Base-by-base conservation (phyloP, 2,329 filamentous ascomycete species). In the Fusarium chaquense region DNA sequence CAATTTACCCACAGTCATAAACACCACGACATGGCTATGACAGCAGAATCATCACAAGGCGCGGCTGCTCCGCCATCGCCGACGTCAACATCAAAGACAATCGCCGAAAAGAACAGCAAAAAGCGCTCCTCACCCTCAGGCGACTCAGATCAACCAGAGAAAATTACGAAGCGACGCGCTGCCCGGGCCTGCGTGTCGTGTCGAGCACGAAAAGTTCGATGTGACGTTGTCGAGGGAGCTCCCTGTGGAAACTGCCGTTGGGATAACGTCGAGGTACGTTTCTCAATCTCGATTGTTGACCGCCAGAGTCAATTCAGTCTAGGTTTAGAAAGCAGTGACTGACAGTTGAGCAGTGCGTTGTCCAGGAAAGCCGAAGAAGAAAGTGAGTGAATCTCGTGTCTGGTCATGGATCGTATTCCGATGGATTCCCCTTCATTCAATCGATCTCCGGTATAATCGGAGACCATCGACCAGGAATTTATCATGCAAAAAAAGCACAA, bases 131-230 rank as follows among this genome's bases (percentile, higher is more conserved):
- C 78, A 22, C 71, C 77, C 18, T 72, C 66, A 18, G 73, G 67
- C 58, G 76, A 76, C 32, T 72, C 73, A 10, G 77, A 76, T 22
- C 74, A 74, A 15, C 75, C 80, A 13, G 77, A 81, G 63, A 89
- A 89, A 76, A 76, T 84, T 67, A 87, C 82, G 55, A 98, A 97
- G 82, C 87, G 94, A 76, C 88, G 94, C 76, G 94, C 94, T n/a
- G 93, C 94, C 12, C 92, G 95, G 73, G 94, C 94, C 20, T 98
- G 94, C 79, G 93, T 93, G 67, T 93, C 91, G 74, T 97, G 94
- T 81, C 88, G 94, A 75, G 90, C 92, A 60, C 90, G 94, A 77
- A 98, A 98, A 79, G 94, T 98, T 43, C 89, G 94, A 60, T 98
- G 94, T 83, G 94, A 98, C 82, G 94, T 97, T 59, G 93, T 96